phyloP scores from a whole-genome alignment of 1,284 basidiomycete species.

The Leccinum griseonigrum region DNA sequence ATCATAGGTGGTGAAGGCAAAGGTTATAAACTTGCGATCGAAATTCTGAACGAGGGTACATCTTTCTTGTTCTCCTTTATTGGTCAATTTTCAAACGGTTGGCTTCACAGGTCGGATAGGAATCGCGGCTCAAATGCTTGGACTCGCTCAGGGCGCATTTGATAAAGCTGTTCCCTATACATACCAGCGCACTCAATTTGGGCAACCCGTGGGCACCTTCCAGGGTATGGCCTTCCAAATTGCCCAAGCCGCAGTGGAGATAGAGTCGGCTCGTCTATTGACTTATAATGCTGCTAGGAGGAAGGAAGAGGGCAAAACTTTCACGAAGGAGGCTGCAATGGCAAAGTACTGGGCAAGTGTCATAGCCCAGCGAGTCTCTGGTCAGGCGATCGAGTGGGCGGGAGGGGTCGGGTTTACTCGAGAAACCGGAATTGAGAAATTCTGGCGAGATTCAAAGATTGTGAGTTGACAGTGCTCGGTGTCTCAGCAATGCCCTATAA shows the following conservation, averaged over 20 bases:
- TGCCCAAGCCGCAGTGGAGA: constrained; percentile 83
- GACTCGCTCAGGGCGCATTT: constrained; percentile 96
- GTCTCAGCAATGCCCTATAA: neutral
- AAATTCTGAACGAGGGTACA: constrained; percentile 91
- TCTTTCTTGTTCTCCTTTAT: neutral
- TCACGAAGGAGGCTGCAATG: constrained; percentile 96
- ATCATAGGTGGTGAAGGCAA: constrained; percentile 91
- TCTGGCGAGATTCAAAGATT: constrained; percentile 94
- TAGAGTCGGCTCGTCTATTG: constrained; percentile 89
- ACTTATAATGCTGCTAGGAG: constrained; percentile 96
- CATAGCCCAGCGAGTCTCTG: constrained; percentile 87
- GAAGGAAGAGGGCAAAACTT: constrained; percentile 87
- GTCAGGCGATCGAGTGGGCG: constrained; percentile 94
- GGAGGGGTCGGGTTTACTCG: constrained; percentile 95
- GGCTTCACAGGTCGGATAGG: constrained; percentile 77
- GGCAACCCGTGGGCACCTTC: constrained; percentile 88
- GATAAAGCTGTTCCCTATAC: constrained; percentile 92
- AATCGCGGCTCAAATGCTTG: constrained; percentile 96
- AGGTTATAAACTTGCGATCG: constrained; percentile 98
- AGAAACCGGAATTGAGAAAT: constrained; percentile 94
- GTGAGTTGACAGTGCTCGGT: constrained; percentile 45
- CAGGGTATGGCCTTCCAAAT: constrained; percentile 98
- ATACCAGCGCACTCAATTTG: constrained; percentile 92
- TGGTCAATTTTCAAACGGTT: neutral
- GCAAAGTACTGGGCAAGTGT: constrained; percentile 90